Percentiles rank a stretch among this genome's conserved stretches.
Conservation (phyloP, 352 stramenopile species). For the Phytophthora idaei region DNA sequence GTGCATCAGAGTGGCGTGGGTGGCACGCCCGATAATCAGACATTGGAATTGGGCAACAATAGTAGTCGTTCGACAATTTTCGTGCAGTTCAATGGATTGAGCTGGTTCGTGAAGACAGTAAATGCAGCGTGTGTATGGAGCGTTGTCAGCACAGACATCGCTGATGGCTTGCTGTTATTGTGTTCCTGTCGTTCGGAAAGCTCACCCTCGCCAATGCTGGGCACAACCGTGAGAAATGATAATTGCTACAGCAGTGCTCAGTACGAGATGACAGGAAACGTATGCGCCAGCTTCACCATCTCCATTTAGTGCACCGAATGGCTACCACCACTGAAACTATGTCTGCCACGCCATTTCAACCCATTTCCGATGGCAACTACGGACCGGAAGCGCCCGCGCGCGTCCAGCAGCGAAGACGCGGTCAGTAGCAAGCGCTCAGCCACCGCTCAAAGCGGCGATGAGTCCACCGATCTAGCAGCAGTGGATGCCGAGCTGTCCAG, state of each 20-base stretch:
- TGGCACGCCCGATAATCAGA: not conserved
- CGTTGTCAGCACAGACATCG: too few relatives aligned
- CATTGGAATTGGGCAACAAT: not conserved
- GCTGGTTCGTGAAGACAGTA: too few relatives aligned
- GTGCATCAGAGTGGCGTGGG: not conserved
- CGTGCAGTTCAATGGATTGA: too few relatives aligned
- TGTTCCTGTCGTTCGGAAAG: too few relatives aligned
- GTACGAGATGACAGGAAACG: too few relatives aligned
- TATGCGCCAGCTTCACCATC: not conserved
- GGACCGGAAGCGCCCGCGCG: constrained; percentile 20
- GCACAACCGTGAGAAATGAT: too few relatives aligned
- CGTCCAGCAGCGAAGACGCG: constrained; percentile 3
- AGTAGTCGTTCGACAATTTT: constrained; percentile 1
- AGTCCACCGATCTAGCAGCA: not conserved
- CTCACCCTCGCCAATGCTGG: too few relatives aligned
- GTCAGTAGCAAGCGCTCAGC: constrained; percentile 2
- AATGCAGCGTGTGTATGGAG: too few relatives aligned
- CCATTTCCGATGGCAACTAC: constrained; percentile 13
- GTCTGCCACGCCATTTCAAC: not conserved
- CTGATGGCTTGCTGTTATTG: too few relatives aligned
- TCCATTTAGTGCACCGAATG: not conserved
- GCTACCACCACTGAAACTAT: not conserved
- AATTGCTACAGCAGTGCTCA: too few relatives aligned
- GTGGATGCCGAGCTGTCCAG: constrained; percentile 46
- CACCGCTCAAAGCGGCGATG: not conserved